Percentiles rank a stretch among this genome's conserved stretches.
Evolutionary conservation across 805 yeast genomes (phyloP).

Genomic region (Candida palmyrensis): DNA sequence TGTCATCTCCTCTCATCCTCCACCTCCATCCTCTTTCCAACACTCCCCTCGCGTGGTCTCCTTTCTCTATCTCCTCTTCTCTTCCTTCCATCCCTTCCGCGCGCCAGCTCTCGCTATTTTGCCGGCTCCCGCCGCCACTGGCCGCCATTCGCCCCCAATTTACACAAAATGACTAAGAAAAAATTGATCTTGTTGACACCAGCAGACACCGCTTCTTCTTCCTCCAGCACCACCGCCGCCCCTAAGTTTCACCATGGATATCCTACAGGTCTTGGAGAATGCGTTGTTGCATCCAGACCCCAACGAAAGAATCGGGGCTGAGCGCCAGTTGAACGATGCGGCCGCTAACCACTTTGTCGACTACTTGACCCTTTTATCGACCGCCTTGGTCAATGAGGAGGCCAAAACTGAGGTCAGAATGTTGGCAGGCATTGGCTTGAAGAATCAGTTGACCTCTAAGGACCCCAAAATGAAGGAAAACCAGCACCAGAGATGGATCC

Average conservation of each 20-base stretch:
- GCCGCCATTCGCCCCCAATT: neutral
- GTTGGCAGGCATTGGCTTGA: slow-evolving; percentile 83
- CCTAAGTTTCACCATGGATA: slow-evolving; percentile 42
- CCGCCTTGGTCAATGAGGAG: slow-evolving; percentile 61
- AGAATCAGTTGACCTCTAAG: slow-evolving; percentile 84
- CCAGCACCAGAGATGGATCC: slow-evolving; percentile 72
- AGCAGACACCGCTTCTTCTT: neutral
- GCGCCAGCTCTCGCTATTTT: too few relatives aligned
- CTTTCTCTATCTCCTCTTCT: too few relatives aligned
- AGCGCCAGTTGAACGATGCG: slow-evolving; percentile 63
- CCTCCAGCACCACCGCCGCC: neutral
- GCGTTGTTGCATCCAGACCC: slow-evolving; percentile 72
- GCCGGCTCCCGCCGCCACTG: too few relatives aligned
- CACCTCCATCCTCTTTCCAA: too few relatives aligned
- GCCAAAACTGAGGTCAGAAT: slow-evolving; percentile 78
- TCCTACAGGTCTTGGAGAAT: slow-evolving; percentile 68
- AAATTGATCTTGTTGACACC: neutral
- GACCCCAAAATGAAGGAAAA: slow-evolving; percentile 53
- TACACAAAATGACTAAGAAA: neutral
- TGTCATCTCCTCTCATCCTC: too few relatives aligned
- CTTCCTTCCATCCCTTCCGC: too few relatives aligned
- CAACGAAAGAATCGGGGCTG: slow-evolving; percentile 68
- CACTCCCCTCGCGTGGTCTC: too few relatives aligned
- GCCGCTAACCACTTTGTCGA: slow-evolving; percentile 74
- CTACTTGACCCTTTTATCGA: slow-evolving; percentile 65